Conservation (phyloP, 345 rosid genomes). For the Triadica sebifera region DNA sequence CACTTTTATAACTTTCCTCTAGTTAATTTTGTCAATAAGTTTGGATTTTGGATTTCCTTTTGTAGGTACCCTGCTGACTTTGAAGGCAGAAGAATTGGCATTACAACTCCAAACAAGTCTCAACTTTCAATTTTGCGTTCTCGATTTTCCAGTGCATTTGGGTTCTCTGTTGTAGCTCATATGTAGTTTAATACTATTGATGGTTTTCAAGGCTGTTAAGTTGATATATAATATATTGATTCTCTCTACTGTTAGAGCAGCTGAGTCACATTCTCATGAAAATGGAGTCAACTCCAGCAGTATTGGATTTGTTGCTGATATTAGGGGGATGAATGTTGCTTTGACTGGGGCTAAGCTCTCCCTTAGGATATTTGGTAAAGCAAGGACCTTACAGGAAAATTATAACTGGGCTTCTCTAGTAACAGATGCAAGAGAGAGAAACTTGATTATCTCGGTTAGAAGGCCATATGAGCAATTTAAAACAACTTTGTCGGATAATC, state of each 20-base stretch:
- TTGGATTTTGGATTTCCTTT: conserved; percentile 4
- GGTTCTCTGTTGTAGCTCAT: conserved; percentile 62
- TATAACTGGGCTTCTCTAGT: conserved; percentile 81
- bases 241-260: conserved; percentile 90
- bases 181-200: conserved; percentile 95
- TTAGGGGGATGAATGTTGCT: conserved; percentile 93
- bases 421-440: conserved; percentile 81
- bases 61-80: conserved; percentile 78
- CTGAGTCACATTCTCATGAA: conserved; percentile 36
- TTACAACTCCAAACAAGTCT: conserved; percentile 83
- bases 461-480: conserved; percentile 55
- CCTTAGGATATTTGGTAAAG: conserved; percentile 91
- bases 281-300: conserved; percentile 47
- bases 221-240: conserved; percentile 83
- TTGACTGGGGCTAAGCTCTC: conserved; percentile 89
- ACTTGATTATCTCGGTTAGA: conserved; percentile 51
- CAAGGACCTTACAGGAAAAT: conserved; percentile 68
- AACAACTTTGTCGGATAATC: conserved; percentile 25
- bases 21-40: background rate
- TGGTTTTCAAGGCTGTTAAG: conserved; percentile 97
- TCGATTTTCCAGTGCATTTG: conserved; percentile 67
- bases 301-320: conserved; percentile 94
- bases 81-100: conserved; percentile 73
- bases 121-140: conserved; percentile 80
- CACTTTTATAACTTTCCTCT: background rate